These are phyloP conservation scores for Penicillium frequentans DNA, from an alignment of 2,329 filamentous ascomycete genomes.

Conservation along the genomic window DNA sequence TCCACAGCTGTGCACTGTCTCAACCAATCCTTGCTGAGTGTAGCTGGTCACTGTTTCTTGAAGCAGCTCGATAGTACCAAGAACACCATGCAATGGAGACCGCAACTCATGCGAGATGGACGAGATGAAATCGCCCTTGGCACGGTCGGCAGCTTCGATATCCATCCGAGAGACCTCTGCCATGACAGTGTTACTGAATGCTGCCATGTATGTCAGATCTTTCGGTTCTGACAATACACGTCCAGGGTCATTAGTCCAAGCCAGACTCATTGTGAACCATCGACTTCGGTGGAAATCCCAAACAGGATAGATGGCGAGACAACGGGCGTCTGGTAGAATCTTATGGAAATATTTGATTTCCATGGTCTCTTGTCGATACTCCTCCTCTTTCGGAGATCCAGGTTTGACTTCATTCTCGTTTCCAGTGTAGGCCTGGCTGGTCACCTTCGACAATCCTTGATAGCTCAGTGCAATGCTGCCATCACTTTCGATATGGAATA, in stretches of 20 bases:
- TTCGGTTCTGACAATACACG: slow-evolving; percentile 26
- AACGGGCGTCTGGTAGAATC: slow-evolving; percentile 25
- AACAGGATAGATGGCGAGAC: slow-evolving; percentile 31
- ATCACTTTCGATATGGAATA: slow-evolving; percentile 23
- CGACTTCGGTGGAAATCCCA: slow-evolving; percentile 32
- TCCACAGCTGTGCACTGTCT: slow-evolving; percentile 42
- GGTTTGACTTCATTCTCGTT: slow-evolving; percentile 1
- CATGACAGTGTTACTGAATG: slow-evolving; percentile 37
- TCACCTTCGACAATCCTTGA: slow-evolving; percentile 18
- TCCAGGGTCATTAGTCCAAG: slow-evolving; percentile 29
- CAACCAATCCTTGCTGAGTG: slow-evolving; percentile 31
- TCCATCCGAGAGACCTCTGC: slow-evolving; percentile 33
- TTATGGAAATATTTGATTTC: slow-evolving; percentile 18
- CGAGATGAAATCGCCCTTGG: slow-evolving; percentile 35
- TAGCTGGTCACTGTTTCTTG: slow-evolving; percentile 29
- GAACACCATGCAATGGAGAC: slow-evolving; percentile 37
- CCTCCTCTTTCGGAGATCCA: slow-evolving; percentile 8
- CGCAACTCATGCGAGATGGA: slow-evolving; percentile 39
- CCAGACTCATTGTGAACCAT: slow-evolving; percentile 31
- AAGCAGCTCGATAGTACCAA: slow-evolving; percentile 35
- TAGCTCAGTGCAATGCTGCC: slow-evolving; percentile 21
- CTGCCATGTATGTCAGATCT: slow-evolving; percentile 30
- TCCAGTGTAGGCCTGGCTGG: slow-evolving; percentile 3
- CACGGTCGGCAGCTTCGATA: slow-evolving; percentile 29
- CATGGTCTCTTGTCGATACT: slow-evolving; percentile 9